Percentiles rank a stretch among this genome's conserved stretches.
Conservation (phyloP, 495 filamentous ascomycete genomes). For the Aspergillus steynii region DNA sequence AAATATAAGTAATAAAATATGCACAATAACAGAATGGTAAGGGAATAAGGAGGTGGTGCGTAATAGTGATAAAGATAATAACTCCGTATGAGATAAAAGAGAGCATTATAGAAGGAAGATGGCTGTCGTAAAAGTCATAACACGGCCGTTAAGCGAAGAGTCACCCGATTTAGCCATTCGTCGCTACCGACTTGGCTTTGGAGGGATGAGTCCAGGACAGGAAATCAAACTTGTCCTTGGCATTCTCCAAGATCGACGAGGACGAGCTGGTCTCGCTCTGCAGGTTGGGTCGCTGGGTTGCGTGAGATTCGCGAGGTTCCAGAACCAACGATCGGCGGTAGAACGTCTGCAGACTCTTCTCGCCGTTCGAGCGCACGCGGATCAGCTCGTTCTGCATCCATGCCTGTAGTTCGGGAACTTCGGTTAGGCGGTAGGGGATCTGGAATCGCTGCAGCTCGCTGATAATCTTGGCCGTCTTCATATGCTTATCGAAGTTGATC, state of each 20-base stretch:
- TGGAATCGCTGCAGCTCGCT: constrained; percentile 97
- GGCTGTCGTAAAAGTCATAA: constrained; percentile 14
- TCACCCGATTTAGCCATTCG: constrained; percentile 37
- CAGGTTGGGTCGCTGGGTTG: constrained; percentile 16
- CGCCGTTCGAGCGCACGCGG: constrained; percentile 75
- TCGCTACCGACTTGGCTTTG: constrained; percentile 48
- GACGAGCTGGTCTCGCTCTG: constrained; percentile 42
- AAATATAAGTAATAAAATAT: not conserved
- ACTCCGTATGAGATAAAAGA: not conserved
- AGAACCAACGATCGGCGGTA: constrained; percentile 86
- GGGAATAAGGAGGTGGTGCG: not conserved
- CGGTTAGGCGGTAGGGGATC: constrained; percentile 83
- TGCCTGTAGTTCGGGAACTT: constrained; percentile 87
- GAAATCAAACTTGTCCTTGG: constrained; percentile 59
- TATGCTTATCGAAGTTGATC: constrained; percentile 98
- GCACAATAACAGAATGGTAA: not conserved
- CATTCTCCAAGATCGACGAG: constrained; percentile 54
- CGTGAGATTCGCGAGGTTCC: constrained; percentile 69
- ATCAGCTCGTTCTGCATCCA: constrained; percentile 88
- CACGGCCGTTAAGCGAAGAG: constrained; percentile 11
- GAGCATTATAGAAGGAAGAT: not conserved
- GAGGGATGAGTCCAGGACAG: constrained; percentile 54
- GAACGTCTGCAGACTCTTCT: constrained; percentile 74
- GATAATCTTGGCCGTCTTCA: constrained; percentile 91
- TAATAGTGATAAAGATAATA: not conserved